Base-by-base conservation (phyloP, 768 basidiomycete genomes). In the Agaricus subrufescens region DNA sequence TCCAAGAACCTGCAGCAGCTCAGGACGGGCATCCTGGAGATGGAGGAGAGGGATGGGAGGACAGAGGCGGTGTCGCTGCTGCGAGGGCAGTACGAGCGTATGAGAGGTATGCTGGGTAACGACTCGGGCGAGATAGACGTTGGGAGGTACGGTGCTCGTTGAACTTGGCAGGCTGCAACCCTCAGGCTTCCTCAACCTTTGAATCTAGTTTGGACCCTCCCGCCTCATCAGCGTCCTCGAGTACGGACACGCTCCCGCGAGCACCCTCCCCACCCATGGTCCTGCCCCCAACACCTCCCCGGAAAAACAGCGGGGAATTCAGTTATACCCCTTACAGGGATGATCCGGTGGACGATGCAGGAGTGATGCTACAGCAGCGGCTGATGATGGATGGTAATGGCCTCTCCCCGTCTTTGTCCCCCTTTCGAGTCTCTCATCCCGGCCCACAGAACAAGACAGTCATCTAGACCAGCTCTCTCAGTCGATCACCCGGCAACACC, bases 401-500 rank as follows among this genome's bases (percentile, higher is more conserved):
- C 49, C 9, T 50, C 39, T n/a, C 42, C n/a, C n/a, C n/a, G 8
- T 27, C 37, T 25, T 56, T 31, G 5, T 15, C 15, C 19, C 23
- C 8, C 7, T 46, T 54, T 40, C 49, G 19, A 23, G 30, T 48
- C 27, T 11, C 40, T 9, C 31, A 9, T 31, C 11, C 34, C 34
- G 7, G 2, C 8, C 34, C 11, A 11, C 56, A 94, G 91, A 91
- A 60, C 96, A 98, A 79, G 96, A 98, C 72, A 76, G 80, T 3
- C 89, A 89, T 0, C 83, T 98, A 4, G 88, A 92, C 63, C 71
- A 78, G 7, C 82, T 98, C 10, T 93, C 94, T 9, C 81, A 83
- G 56, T 98, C 96, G 1, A 90, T 98, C 51, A 78, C 77, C 56
- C 83, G 95, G 1, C 95, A 98, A 70, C 91, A 89, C 54, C 84